Conservation (phyloP, 208 protist species). For the Leishmania tarentolae region DNA sequence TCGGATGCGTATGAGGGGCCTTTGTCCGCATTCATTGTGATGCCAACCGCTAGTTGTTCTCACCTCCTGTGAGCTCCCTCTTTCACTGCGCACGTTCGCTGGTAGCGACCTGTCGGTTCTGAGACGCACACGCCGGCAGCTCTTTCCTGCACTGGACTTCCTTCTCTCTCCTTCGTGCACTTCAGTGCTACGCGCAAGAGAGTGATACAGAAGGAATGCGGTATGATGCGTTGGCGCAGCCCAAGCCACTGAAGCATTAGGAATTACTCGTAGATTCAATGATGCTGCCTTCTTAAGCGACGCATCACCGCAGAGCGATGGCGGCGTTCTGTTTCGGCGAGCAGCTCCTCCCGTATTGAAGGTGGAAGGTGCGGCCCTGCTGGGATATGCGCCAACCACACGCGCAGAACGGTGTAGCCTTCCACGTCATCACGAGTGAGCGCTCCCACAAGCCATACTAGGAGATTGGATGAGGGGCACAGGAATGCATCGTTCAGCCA, state of each 20-base stretch:
- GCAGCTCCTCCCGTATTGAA: background rate
- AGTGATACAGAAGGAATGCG: background rate
- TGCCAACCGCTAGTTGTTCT: no score
- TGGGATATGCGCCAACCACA: slow-evolving; percentile 16
- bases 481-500: slow-evolving; percentile 47
- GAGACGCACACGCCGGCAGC: background rate
- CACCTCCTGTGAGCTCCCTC: no score
- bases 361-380: background rate
- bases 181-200: background rate
- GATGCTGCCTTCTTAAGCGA: background rate
- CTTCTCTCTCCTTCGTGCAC: background rate
- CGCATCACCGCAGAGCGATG: background rate
- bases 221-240: background rate
- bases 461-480: slow-evolving; percentile 18
- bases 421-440: slow-evolving; percentile 23
- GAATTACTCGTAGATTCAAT: background rate
- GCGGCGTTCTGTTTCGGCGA: background rate
- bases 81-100: no score
- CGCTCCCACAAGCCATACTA: slow-evolving; percentile 40
- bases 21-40: no score
- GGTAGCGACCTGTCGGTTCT: background rate
- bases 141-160: background rate
- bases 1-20: no score
- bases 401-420: slow-evolving; percentile 1
- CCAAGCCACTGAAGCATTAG: background rate